Base-by-base conservation (phyloP, 805 yeast genomes). In the Candida germanica region DNA sequence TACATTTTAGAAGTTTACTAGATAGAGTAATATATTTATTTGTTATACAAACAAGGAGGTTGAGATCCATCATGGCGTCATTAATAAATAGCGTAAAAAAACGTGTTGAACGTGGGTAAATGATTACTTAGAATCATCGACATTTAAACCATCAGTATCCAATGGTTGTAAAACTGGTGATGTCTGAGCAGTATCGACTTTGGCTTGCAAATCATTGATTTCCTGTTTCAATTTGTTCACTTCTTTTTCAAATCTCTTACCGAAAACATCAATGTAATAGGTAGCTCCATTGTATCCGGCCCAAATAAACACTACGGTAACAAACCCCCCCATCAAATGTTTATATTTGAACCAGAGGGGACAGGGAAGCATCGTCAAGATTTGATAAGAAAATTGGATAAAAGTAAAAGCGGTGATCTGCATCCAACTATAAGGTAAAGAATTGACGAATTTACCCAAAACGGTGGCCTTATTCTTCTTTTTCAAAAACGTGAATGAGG, bases 271-370 rank as follows among this genome's bases (percentile, higher is more conserved):
- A 38, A 93, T 73, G 57, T 91, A 91, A 56, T 87, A 91, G 0
- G 95, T 87, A 2, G 98, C 98, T 19, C 98, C 98, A 47, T 93
- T 89, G 56, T 83, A 87, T 27, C 88, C 71, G 1, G 98, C 94
- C 56, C 77, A 73, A 30, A 80, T 57, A 48, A 89, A 88, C n/a
- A 91, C 86, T 33, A 74, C 69, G 2, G 77, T 60, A 44, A 91
- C 71, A 52, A 88, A 89, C 1, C 69, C 46, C 1, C 81, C 76
- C 17, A 93, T 86, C 2, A 85, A 75, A 29, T 64, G 60, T 50
- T 82, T 80, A 55, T 80, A 75, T 29, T 73, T 68, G 60, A 86
- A 86, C 83, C 95, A 86, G n/a, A 93, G 55, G 0, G 96, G 95
- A 51, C 96, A 87, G 4, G 87, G 71, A 31, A 80, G 61, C 98